phyloP scores from a whole-genome alignment of 306 rosid species.

The Acmispon strigosus region DNA sequence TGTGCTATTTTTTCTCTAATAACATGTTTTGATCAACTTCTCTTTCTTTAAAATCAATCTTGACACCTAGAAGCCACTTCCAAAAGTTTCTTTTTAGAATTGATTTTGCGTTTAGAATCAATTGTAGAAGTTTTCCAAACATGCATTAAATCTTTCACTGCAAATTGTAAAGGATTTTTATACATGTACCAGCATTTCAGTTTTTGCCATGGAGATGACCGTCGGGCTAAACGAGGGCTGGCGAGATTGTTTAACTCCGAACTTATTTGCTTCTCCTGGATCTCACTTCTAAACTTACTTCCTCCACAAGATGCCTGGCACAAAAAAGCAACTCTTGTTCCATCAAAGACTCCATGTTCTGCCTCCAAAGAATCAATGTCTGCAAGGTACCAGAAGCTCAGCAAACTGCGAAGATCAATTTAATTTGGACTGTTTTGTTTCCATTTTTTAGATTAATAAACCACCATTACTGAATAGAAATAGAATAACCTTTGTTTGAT shows the following conservation, averaged over 20 bases:
- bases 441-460: constrained; percentile 21
- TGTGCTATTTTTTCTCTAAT: background rate
- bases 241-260: background rate
- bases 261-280: constrained; percentile 15
- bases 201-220: constrained; percentile 26
- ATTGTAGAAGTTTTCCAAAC: no score
- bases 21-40: no score
- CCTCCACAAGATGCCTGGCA: constrained; percentile 11
- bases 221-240: constrained; percentile 18
- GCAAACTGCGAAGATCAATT: constrained; percentile 11
- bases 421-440: constrained; percentile 16
- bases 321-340: constrained; percentile 8
- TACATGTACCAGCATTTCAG: constrained; percentile 30
- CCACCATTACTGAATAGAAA: background rate
- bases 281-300: constrained; percentile 2
- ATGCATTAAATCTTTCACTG: background rate
- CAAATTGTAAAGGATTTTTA: constrained; percentile 20
- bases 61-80: no score
- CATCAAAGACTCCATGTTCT: constrained; percentile 14
- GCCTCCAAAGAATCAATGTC: constrained; percentile 17
- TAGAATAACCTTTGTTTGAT: constrained; percentile 12
- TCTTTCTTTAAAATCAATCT: no score
- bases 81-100: no score
- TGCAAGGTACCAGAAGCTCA: constrained; percentile 8
- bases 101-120: no score